Evolutionary conservation across 2,329 filamentous ascomycete genomes (phyloP).

Genomic region (Fusarium buxicola): DNA sequence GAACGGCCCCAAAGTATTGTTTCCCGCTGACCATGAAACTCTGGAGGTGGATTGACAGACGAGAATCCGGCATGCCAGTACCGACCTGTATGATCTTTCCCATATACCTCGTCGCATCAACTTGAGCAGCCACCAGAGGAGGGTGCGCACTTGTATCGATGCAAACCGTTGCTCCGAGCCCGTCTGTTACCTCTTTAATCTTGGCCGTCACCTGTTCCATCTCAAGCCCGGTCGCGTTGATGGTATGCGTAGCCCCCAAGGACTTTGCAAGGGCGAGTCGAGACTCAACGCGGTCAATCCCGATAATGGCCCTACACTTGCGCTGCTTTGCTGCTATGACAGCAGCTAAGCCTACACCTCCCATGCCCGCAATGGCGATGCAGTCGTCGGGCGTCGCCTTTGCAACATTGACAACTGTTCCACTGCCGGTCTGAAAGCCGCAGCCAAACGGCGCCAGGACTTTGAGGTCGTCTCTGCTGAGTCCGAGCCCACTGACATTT

Average conservation of each 20-base stretch:
- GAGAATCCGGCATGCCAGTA: constrained; percentile 56
- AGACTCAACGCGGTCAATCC: constrained; percentile 44
- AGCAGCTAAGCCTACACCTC: constrained; percentile 51
- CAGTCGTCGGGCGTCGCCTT: constrained; percentile 40
- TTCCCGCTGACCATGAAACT: constrained; percentile 61
- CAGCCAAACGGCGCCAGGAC: constrained; percentile 52
- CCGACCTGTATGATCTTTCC: constrained; percentile 64
- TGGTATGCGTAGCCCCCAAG: constrained; percentile 50
- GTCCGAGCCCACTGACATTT: constrained; percentile 39
- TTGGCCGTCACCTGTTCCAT: constrained; percentile 42
- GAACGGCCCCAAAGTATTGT: constrained; percentile 58
- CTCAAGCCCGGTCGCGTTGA: constrained; percentile 40
- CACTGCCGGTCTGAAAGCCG: constrained; percentile 53
- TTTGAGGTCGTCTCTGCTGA: constrained; percentile 44
- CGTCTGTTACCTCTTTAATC: constrained; percentile 55
- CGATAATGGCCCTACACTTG: constrained; percentile 46
- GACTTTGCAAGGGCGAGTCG: constrained; percentile 47
- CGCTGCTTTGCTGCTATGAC: constrained; percentile 49
- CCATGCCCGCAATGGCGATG: constrained; percentile 51
- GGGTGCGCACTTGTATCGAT: constrained; percentile 63
- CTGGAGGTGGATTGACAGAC: constrained; percentile 57
- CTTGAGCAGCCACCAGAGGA: constrained; percentile 54
- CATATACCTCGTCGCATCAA: constrained; percentile 56
- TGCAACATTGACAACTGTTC: constrained; percentile 50
- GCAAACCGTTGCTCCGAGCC: constrained; percentile 58